phyloP scores from a whole-genome alignment of 805 yeast genomes.

The Candida koratica region DNA sequence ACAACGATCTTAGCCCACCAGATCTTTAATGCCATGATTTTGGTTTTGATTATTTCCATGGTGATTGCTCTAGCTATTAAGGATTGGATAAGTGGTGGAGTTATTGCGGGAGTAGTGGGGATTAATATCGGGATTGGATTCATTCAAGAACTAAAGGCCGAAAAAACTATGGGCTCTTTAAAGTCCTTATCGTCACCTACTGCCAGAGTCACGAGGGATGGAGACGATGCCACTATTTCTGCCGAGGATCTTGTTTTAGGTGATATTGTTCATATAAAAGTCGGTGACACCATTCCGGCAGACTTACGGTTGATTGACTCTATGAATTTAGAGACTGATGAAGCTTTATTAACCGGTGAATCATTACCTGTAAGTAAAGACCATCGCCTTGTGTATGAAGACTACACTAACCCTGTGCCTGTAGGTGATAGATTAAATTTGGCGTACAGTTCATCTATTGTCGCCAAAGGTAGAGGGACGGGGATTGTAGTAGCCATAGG shows the following conservation, averaged over 20 bases:
- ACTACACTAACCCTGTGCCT: conserved; percentile 31
- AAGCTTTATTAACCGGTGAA: conserved; percentile 42
- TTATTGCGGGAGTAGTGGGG: conserved; percentile 43
- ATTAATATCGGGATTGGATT: conserved; percentile 49
- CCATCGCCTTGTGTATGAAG: conserved; percentile 32
- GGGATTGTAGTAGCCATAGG: conserved; percentile 41
- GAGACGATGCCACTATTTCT: conserved; percentile 29
- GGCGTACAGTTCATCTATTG: conserved; percentile 35
- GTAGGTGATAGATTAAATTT: conserved; percentile 36
- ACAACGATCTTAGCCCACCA: conserved; percentile 33
- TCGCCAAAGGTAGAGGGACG: conserved; percentile 39
- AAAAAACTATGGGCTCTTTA: conserved; percentile 48
- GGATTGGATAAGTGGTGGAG: conserved; percentile 43
- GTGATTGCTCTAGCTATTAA: conserved; percentile 34
- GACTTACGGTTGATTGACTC: conserved; percentile 35
- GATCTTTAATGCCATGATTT: conserved; percentile 38
- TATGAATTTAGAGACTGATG: conserved; percentile 40
- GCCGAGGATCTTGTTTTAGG: conserved; percentile 47
- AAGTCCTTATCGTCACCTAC: conserved; percentile 44
- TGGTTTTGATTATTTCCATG: conserved; percentile 36
- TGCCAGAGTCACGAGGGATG: conserved; percentile 44
- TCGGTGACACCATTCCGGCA: conserved; percentile 44
- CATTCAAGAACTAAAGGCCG: conserved; percentile 48
- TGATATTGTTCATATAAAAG: conserved; percentile 36
- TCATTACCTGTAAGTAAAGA: conserved; percentile 34